phyloP scores from a whole-genome alignment of 2,329 filamentous ascomycete species.

The Alternaria brassicicola region DNA sequence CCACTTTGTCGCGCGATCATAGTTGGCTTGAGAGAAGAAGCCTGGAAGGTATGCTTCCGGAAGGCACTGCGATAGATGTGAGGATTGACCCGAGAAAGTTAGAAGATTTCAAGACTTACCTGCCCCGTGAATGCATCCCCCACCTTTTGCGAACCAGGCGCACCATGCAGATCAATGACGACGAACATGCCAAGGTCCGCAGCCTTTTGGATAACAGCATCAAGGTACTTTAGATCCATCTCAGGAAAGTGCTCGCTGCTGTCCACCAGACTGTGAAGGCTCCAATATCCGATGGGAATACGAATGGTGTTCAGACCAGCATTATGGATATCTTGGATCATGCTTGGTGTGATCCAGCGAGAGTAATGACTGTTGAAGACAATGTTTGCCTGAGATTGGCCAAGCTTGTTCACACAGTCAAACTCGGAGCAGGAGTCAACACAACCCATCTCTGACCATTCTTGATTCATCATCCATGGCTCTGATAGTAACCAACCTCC shows the following conservation, averaged over 20 bases:
- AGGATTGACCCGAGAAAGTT: background rate
- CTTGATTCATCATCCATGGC: slow-evolving; percentile 59
- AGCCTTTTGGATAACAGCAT: slow-evolving; percentile 56
- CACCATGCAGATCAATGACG: slow-evolving; percentile 61
- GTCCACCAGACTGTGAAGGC: slow-evolving; percentile 58
- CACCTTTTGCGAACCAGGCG: slow-evolving; percentile 57
- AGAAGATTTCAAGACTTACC: slow-evolving; percentile 20
- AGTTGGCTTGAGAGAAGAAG: slow-evolving; percentile 65
- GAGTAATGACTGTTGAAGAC: slow-evolving; percentile 59
- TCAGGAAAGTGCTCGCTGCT: slow-evolving; percentile 59
- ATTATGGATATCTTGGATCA: slow-evolving; percentile 57
- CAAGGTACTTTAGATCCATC: slow-evolving; percentile 56
- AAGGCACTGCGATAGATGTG: slow-evolving; percentile 26
- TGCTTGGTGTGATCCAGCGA: slow-evolving; percentile 57
- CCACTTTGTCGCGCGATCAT: slow-evolving; percentile 61
- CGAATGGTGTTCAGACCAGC: slow-evolving; percentile 62
- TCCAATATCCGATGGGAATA: slow-evolving; percentile 64
- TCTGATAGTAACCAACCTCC: slow-evolving; percentile 60
- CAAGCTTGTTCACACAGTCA: slow-evolving; percentile 59
- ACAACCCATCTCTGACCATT: slow-evolving; percentile 60
- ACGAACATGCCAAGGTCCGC: slow-evolving; percentile 60
- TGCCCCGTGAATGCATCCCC: slow-evolving; percentile 58
- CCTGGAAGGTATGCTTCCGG: slow-evolving; percentile 45
- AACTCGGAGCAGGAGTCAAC: slow-evolving; percentile 56
- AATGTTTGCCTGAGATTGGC: slow-evolving; percentile 55